A percentile compares a stretch with the other conserved stretches of the same genome.
Evolutionary conservation across 192 early-diverging fungal genomes (phyloP).

Genomic region (Backusella macrospora): DNA sequence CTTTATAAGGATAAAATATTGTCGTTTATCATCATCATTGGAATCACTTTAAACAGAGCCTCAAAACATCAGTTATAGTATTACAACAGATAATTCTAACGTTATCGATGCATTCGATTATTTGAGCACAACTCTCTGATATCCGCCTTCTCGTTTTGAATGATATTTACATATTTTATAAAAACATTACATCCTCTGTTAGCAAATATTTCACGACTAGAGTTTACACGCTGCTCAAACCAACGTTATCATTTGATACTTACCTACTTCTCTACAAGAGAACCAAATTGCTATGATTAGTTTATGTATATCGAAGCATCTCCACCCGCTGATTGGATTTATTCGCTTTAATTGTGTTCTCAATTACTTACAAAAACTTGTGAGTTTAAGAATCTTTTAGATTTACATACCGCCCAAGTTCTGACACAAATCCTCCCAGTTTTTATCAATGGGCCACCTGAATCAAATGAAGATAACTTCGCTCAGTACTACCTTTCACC

Average conservation of each 20-base stretch:
- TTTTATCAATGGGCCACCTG: conserved; percentile 8
- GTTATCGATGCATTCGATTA: conserved; percentile 4
- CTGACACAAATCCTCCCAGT: conserved; percentile 10
- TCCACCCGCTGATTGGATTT: neutral
- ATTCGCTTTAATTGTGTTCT: conserved; percentile 1
- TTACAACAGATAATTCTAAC: conserved; percentile 6
- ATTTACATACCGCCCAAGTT: conserved; percentile 17
- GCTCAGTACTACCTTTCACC: conserved; percentile 4
- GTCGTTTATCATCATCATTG: too few species aligned
- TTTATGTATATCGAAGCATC: neutral
- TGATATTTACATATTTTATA: conserved; percentile 23
- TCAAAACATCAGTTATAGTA: neutral
- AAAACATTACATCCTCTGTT: conserved; percentile 13
- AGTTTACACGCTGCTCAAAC: neutral
- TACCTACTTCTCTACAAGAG: conserved; percentile 14
- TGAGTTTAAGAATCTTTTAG: conserved; percentile 9
- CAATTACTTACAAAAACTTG: conserved; percentile 13
- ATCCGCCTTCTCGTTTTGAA: conserved; percentile 17
- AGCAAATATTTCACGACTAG: conserved; percentile 10
- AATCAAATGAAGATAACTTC: conserved; percentile 11
- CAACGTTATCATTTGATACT: conserved; percentile 9
- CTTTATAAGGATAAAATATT: too few species aligned
- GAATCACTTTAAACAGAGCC: conserved; percentile 1
- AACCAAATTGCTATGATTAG: conserved; percentile 5
- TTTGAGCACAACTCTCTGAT: conserved; percentile 15